Conservation (phyloP, 1,139 yeast genomes). For the Lodderomyces beijingensis region DNA sequence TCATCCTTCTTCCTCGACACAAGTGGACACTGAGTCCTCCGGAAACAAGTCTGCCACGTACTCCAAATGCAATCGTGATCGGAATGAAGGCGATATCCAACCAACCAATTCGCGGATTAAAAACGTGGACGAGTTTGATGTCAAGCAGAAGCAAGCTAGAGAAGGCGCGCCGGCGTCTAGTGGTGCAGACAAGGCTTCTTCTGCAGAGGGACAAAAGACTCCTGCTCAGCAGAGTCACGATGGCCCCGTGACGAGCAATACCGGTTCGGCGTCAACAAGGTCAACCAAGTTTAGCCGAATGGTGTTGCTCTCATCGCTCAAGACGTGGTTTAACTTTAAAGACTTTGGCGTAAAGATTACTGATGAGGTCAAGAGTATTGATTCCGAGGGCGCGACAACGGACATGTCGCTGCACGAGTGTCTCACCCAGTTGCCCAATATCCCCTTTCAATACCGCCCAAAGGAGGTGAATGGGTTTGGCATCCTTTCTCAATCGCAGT, state of each 20-base stretch:
- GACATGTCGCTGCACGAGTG: not conserved
- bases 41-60: too few species aligned
- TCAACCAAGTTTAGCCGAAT: not conserved
- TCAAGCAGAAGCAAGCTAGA: too few species aligned
- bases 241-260: too few species aligned
- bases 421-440: slow-evolving; percentile 5
- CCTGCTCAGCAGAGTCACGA: not conserved
- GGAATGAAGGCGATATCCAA: too few species aligned
- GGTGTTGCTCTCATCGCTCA: not conserved
- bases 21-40: too few species aligned
- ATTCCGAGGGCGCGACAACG: not conserved
- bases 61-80: too few species aligned
- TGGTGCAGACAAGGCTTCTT: not conserved
- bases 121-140: not conserved
- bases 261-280: not conserved
- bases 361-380: not conserved
- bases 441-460: slow-evolving; percentile 7
- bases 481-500: slow-evolving; percentile 5
- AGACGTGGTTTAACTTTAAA: not conserved
- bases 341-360: not conserved
- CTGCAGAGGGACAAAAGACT: not conserved
- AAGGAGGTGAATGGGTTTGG: slow-evolving; percentile 9
- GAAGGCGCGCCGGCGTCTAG: too few species aligned
- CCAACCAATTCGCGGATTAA: slow-evolving; percentile 1
- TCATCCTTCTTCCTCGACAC: too few species aligned